Percentiles rank a stretch among this genome's conserved stretches.
Evolutionary conservation across 2,329 filamentous ascomycete genomes (phyloP).

Genomic region (Stagonosporopsis tanaceti): DNA sequence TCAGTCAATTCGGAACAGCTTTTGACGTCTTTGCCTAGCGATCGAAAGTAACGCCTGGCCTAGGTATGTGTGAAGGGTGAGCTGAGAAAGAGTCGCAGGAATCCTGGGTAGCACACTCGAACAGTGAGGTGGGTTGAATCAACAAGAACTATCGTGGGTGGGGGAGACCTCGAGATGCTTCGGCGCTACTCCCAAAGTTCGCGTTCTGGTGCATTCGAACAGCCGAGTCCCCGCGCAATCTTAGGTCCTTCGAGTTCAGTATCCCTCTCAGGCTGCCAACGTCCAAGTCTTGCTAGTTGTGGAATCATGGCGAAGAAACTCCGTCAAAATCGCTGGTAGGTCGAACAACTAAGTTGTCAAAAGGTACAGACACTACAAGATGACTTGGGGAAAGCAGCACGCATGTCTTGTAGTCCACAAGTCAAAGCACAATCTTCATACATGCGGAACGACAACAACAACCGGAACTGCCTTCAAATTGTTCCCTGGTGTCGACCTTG

Average conservation of each 20-base stretch:
- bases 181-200: slow-evolving; percentile 21
- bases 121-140: neutral
- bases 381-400: no score
- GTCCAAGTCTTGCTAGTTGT: neutral
- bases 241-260: neutral
- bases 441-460: no score
- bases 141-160: slow-evolving; percentile 9
- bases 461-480: no score
- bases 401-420: no score
- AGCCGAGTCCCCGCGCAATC: slow-evolving; percentile 10
- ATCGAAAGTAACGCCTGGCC: neutral
- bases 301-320: neutral
- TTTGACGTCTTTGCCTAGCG: neutral
- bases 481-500: no score
- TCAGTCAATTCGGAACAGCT: neutral
- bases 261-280: neutral
- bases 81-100: neutral
- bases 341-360: neutral
- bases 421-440: neutral
- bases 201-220: slow-evolving; percentile 20
- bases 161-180: slow-evolving; percentile 11
- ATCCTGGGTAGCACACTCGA: neutral
- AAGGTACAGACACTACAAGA: no score
- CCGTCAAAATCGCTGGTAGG: neutral
- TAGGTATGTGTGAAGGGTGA: neutral